A percentile compares a stretch with the other conserved stretches of the same genome.
Evolutionary conservation across 2,329 filamentous ascomycete species (phyloP).

Genomic region (Stachybotrys chartarum): DNA sequence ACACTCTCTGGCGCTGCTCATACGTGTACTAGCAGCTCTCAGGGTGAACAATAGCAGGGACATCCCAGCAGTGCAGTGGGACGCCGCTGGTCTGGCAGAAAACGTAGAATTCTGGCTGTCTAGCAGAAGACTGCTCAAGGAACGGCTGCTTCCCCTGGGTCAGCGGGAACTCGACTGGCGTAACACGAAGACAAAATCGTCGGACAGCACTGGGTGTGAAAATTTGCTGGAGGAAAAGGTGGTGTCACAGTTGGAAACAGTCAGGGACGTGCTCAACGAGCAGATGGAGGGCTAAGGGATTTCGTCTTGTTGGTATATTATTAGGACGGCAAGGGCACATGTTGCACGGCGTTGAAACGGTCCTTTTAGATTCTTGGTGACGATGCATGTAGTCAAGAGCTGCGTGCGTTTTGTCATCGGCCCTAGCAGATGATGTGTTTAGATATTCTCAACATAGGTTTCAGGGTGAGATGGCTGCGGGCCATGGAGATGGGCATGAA

Average conservation of each 20-base stretch:
- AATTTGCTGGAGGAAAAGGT: constrained; percentile 72
- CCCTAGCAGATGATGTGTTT: not conserved
- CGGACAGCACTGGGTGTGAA: constrained; percentile 35
- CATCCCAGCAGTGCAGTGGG: constrained; percentile 69
- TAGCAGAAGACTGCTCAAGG: constrained; percentile 60
- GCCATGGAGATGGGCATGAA: too few relatives aligned
- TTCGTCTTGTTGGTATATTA: not conserved
- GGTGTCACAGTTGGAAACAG: constrained; percentile 57
- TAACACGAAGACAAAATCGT: constrained; percentile 28
- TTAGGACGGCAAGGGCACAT: not conserved
- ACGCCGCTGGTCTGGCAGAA: constrained; percentile 64
- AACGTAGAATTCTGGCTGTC: constrained; percentile 78
- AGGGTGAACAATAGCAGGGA: constrained; percentile 61
- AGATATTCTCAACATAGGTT: too few relatives aligned
- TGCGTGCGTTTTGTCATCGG: not conserved
- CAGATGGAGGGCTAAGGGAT: constrained; percentile 29
- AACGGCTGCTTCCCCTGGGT: constrained; percentile 66
- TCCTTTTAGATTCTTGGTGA: not conserved
- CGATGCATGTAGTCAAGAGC: not conserved
- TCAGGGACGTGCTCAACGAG: constrained; percentile 48
- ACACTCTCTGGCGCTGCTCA: constrained; percentile 71
- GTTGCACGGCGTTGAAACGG: not conserved
- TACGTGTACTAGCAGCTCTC: constrained; percentile 62
- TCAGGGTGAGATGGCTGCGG: too few relatives aligned
- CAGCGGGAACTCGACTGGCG: constrained; percentile 63